A percentile compares a stretch with the other conserved stretches of the same genome.
Conservation (phyloP, 2,329 filamentous ascomycete species). For the Clonostachys sp. region DNA sequence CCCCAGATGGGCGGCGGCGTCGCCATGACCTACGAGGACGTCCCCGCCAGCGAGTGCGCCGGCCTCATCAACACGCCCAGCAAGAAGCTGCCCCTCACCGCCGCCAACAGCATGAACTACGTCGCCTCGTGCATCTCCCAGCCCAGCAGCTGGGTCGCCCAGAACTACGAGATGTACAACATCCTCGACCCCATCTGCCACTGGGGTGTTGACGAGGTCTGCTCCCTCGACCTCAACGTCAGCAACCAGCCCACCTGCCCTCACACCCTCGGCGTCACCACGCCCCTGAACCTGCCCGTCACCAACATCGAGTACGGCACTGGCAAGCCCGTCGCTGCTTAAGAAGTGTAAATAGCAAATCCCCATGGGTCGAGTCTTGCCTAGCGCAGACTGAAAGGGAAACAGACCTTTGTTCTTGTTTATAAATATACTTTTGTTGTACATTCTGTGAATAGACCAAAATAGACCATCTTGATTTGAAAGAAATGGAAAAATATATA, state of each 20-base stretch:
- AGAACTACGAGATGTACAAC: conserved; percentile 50
- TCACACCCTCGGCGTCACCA: conserved; percentile 29
- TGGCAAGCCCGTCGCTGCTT: conserved; percentile 26
- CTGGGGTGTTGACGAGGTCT: conserved; percentile 45
- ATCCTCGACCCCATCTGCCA: conserved; percentile 45
- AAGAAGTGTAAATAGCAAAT: not conserved
- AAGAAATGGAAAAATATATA: not conserved
- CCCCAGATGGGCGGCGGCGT: conserved; percentile 45
- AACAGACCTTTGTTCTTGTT: too few relatives aligned
- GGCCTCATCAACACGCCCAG: conserved; percentile 43
- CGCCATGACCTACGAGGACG: conserved; percentile 43
- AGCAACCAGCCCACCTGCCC: conserved; percentile 49
- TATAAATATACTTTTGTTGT: not conserved
- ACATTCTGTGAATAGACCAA: not conserved
- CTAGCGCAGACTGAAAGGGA: too few relatives aligned
- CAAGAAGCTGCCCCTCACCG: conserved; percentile 46
- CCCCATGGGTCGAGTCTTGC: too few relatives aligned
- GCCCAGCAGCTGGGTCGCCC: conserved; percentile 42
- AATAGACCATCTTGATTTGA: not conserved
- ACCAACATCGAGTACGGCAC: conserved; percentile 48
- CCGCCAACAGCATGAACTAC: conserved; percentile 53
- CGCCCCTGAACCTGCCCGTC: conserved; percentile 30
- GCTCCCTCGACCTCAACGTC: conserved; percentile 38
- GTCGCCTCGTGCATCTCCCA: conserved; percentile 38
- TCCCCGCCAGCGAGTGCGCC: conserved; percentile 41